These are phyloP conservation scores for Arthrocladium fulminans DNA, from an alignment of 2,329 filamentous ascomycete species.

Conservation along the genomic window DNA sequence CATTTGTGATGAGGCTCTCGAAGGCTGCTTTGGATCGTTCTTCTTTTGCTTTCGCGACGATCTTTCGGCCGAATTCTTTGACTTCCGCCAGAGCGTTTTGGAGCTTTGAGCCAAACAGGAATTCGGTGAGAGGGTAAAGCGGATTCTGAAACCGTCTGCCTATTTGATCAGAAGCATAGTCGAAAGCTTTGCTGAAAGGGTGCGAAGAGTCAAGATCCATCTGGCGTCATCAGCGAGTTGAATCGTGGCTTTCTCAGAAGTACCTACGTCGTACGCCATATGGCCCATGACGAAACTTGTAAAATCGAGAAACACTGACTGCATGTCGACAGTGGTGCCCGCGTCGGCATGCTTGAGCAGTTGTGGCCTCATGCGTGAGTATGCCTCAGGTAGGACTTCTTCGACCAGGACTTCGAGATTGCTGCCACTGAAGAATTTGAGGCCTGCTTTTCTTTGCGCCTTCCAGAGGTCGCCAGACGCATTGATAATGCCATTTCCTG, in stretches of 20 bases:
- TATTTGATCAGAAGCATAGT: conserved; percentile 52
- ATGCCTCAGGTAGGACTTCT: conserved; percentile 47
- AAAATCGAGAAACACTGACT: conserved; percentile 53
- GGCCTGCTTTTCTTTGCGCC: conserved; percentile 53
- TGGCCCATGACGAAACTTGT: conserved; percentile 59
- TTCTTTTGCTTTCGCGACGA: conserved; percentile 47
- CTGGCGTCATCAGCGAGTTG: conserved; percentile 24
- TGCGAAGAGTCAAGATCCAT: conserved; percentile 59
- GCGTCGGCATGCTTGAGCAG: conserved; percentile 30
- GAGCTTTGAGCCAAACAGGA: conserved; percentile 42
- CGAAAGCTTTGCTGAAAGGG: conserved; percentile 53
- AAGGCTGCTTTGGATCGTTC: conserved; percentile 24
- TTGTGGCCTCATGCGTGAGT: conserved; percentile 32
- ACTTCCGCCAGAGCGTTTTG: conserved; percentile 43
- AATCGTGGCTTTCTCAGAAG: not conserved
- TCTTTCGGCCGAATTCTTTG: conserved; percentile 47
- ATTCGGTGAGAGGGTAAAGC: conserved; percentile 52
- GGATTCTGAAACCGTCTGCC: conserved; percentile 59
- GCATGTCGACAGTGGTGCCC: conserved; percentile 43
- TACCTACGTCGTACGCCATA: conserved; percentile 54
- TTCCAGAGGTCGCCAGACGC: conserved; percentile 56
- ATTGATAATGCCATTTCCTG: conserved; percentile 58
- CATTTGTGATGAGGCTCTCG: conserved; percentile 13
- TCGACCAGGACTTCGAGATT: conserved; percentile 52
- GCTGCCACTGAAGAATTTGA: conserved; percentile 48